phyloP scores from a whole-genome alignment of 306 rosid species.

The Cucumis melo region DNA sequence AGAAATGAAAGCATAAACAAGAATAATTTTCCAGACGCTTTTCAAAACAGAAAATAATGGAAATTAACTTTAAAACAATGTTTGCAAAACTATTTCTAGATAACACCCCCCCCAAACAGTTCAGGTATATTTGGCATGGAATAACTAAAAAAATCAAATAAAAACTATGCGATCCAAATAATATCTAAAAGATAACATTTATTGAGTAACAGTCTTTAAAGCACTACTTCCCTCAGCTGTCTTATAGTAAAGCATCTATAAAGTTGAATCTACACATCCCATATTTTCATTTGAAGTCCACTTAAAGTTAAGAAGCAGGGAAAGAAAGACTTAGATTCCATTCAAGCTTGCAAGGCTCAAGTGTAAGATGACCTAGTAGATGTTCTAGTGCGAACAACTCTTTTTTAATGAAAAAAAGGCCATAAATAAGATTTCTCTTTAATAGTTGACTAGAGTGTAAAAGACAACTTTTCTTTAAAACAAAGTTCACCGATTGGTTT shows the following conservation, averaged over 20 bases:
- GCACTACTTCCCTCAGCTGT: neutral
- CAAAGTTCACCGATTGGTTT: neutral
- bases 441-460: neutral
- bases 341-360: neutral
- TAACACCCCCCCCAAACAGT: neutral
- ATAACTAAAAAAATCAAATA: neutral
- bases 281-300: neutral
- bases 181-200: neutral
- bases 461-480: neutral
- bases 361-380: neutral
- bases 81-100: neutral
- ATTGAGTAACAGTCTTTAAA: neutral
- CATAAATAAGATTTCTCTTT: neutral
- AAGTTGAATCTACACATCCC: neutral
- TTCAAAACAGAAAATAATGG: neutral
- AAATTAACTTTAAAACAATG: neutral
- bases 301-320: neutral
- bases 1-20: neutral
- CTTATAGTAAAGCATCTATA: neutral
- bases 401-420: neutral
- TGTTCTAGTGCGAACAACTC: neutral
- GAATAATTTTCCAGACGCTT: neutral
- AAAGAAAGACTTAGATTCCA: neutral
- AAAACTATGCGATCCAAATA: neutral
- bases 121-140: neutral